Conservation (phyloP, 345 rosid species). For the Hibiscus trionum region DNA sequence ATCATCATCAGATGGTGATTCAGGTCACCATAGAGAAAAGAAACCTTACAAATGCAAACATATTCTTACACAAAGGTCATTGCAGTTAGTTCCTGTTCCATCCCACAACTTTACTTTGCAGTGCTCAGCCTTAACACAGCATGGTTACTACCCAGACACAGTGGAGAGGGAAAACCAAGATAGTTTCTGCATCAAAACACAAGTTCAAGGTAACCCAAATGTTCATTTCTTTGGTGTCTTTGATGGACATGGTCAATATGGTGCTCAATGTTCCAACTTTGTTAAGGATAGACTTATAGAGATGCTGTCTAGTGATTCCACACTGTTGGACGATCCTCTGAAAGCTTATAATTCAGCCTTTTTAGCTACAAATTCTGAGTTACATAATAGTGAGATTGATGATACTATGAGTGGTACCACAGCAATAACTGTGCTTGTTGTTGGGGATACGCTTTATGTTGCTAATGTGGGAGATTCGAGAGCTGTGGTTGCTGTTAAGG, state of each 20-base stretch:
- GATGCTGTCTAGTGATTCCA: constrained; percentile 49
- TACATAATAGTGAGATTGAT: constrained; percentile 71
- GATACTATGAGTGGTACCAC: constrained; percentile 97
- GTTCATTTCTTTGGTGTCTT: constrained; percentile 92
- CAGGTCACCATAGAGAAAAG: constrained; percentile 25
- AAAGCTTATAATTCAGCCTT: constrained; percentile 73
- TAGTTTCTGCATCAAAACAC: constrained; percentile 63
- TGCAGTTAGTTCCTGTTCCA: constrained; percentile 57
- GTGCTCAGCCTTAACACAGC: constrained; percentile 66
- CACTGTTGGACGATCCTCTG: constrained; percentile 61
- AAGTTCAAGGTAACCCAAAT: constrained; percentile 77
- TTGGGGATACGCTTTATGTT: constrained; percentile 65
- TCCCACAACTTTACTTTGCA: constrained; percentile 61
- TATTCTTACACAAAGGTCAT: constrained; percentile 46
- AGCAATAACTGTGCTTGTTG: constrained; percentile 81
- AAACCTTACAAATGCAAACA: constrained; percentile 30
- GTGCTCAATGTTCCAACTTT: constrained; percentile 75
- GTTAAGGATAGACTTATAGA: constrained; percentile 73
- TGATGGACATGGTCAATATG: constrained; percentile 86
- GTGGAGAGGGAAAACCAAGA: constrained; percentile 87
- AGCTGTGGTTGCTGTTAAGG: constrained; percentile 41
- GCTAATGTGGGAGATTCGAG: constrained; percentile 1
- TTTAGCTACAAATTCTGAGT: constrained; percentile 48
- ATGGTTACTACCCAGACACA: constrained; percentile 78
- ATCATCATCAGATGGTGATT: constrained; percentile 50